phyloP scores from a whole-genome alignment of 495 filamentous ascomycete genomes.

The Talaromyces proteolyticus region DNA sequence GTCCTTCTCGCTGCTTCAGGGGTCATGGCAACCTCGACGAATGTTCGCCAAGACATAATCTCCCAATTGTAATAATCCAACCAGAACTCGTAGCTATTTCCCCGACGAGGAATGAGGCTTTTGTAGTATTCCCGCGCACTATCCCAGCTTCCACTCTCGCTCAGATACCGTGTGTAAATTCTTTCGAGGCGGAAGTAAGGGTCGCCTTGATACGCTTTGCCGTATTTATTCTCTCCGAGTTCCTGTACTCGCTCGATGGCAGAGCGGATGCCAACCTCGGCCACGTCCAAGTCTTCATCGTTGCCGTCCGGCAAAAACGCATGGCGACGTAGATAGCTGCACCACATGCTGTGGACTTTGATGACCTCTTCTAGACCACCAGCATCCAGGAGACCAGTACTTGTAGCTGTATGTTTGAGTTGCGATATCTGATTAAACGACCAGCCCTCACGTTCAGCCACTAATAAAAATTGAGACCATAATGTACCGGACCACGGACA shows the following conservation, averaged over 20 bases:
- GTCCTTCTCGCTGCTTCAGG: constrained; percentile 38
- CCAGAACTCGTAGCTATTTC: constrained; percentile 87
- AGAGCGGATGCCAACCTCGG: constrained; percentile 81
- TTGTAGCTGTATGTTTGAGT: constrained; percentile 89
- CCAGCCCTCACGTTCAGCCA: constrained; percentile 67
- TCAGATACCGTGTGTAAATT: constrained; percentile 86
- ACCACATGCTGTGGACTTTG: constrained; percentile 89
- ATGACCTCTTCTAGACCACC: constrained; percentile 78
- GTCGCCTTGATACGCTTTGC: constrained; percentile 73
- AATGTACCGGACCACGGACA: constrained; percentile 88
- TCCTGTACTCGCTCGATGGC: constrained; percentile 77
- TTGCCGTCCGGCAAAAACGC: constrained; percentile 70
- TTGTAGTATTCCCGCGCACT: constrained; percentile 70
- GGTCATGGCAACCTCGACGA: constrained; percentile 42
- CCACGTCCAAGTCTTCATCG: constrained; percentile 88
- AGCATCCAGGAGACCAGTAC: constrained; percentile 66
- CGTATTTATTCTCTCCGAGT: constrained; percentile 70
- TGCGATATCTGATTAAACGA: constrained; percentile 74
- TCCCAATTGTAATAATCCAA: constrained; percentile 87
- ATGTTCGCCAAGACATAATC: constrained; percentile 62
- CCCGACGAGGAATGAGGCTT: constrained; percentile 58
- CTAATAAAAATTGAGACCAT: constrained; percentile 85
- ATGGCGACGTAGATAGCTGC: constrained; percentile 77
- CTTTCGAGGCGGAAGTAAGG: constrained; percentile 82
- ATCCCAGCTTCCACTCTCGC: constrained; percentile 63